Evolutionary conservation across 75 land plant genomes (phyloP).

Genomic region (Picea sitchensis): DNA sequence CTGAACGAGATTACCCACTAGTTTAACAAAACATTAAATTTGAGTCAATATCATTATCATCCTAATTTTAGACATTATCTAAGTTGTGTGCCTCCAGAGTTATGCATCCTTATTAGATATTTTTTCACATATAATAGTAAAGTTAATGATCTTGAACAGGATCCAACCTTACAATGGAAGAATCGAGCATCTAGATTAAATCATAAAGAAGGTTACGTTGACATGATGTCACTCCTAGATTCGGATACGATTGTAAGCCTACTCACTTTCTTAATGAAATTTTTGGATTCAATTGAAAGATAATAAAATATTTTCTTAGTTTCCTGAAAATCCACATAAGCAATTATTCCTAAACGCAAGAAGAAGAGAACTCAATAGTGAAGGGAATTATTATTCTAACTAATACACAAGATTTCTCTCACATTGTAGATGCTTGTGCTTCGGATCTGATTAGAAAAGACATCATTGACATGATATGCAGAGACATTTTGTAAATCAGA

Average conservation of each 20-base stretch:
- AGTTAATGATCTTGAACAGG: background rate
- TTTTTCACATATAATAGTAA: background rate
- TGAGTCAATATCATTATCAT: background rate
- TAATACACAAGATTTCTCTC: background rate
- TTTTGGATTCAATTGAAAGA: slow-evolving; percentile 5
- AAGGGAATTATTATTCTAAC: background rate
- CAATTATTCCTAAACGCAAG: background rate
- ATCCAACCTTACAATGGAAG: background rate
- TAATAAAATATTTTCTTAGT: background rate
- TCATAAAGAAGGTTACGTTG: slow-evolving; percentile 4
- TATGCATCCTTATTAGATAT: background rate
- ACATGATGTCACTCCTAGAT: slow-evolving; percentile 16
- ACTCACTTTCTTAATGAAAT: slow-evolving; percentile 16
- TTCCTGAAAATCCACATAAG: background rate
- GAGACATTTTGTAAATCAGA: background rate
- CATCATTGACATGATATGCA: background rate
- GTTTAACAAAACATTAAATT: background rate
- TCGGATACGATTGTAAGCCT: slow-evolving; percentile 23
- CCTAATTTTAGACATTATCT: background rate
- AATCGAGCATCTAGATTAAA: background rate
- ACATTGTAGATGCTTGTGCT: background rate
- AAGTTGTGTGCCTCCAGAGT: background rate
- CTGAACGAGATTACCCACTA: background rate
- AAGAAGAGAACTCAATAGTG: background rate
- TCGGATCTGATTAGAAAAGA: background rate